phyloP scores from a whole-genome alignment of 805 yeast genomes.

The Starmerella bombi region DNA sequence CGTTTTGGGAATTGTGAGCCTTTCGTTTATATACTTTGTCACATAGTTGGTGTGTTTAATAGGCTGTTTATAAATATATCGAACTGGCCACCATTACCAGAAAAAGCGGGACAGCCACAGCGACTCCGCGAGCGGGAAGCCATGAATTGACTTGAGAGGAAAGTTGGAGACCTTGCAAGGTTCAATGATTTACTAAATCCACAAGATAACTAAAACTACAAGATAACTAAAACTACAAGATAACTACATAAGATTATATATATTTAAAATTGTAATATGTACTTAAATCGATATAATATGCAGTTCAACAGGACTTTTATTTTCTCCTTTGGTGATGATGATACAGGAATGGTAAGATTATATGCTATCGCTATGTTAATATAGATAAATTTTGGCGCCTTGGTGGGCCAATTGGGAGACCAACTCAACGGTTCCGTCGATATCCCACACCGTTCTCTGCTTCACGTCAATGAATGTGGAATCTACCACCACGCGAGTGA shows the following conservation, averaged over 20 bases:
- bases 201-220: not conserved
- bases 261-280: not conserved
- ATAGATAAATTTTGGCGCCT: slow-evolving; percentile 42
- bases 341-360: not conserved
- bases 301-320: no score
- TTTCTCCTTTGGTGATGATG: not conserved
- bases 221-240: not conserved
- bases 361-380: slow-evolving; percentile 24
- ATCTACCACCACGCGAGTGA: slow-evolving; percentile 47
- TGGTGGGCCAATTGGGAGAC: slow-evolving; percentile 19
- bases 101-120: no score
- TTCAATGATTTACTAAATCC: no score
- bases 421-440: slow-evolving; percentile 23
- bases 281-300: no score
- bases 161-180: no score
- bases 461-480: slow-evolving; percentile 49
- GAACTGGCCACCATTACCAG: no score
- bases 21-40: not conserved
- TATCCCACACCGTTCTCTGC: slow-evolving; percentile 48
- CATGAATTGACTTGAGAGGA: no score
- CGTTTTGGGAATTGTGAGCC: not conserved
- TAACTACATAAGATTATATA: not conserved
- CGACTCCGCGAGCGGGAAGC: no score
- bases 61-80: no score
- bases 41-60: no score